These are phyloP conservation scores for Cetradonia linearis DNA, from an alignment of 495 filamentous ascomycete species.

Conservation along the genomic window DNA sequence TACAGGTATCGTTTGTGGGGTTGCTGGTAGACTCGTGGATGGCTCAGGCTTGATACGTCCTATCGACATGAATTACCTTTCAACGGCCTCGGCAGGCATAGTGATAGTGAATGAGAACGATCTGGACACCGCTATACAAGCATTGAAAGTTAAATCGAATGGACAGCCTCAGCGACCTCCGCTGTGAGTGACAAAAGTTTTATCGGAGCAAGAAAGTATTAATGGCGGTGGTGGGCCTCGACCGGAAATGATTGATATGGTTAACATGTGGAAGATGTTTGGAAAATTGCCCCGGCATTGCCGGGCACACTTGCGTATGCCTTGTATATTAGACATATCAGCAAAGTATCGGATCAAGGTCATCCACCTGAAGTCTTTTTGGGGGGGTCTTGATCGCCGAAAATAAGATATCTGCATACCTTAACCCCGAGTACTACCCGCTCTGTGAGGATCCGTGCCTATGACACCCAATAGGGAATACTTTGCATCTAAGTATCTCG, in stretches of 20 bases:
- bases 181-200: background rate
- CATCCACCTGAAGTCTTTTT: background rate
- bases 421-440: background rate
- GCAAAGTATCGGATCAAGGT: background rate
- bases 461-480: background rate
- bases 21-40: constrained; percentile 67
- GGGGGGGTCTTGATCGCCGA: background rate
- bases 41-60: constrained; percentile 29
- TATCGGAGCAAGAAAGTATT: background rate
- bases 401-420: constrained; percentile 1
- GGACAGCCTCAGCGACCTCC: constrained; percentile 7
- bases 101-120: constrained; percentile 75
- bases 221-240: background rate
- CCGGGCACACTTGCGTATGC: constrained; percentile 1
- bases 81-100: constrained; percentile 78
- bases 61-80: constrained; percentile 85
- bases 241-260: background rate
- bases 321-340: background rate
- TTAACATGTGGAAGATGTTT: background rate
- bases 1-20: constrained; percentile 87
- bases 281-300: background rate
- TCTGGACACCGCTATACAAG: constrained; percentile 57
- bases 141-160: constrained; percentile 35
- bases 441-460: background rate
- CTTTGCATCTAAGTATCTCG: background rate